Evolutionary conservation across 2,329 filamentous ascomycete genomes (phyloP), one percentile per base, ranked within the genome.

Genomic region (Ceratocystis lukuohia): DNA sequence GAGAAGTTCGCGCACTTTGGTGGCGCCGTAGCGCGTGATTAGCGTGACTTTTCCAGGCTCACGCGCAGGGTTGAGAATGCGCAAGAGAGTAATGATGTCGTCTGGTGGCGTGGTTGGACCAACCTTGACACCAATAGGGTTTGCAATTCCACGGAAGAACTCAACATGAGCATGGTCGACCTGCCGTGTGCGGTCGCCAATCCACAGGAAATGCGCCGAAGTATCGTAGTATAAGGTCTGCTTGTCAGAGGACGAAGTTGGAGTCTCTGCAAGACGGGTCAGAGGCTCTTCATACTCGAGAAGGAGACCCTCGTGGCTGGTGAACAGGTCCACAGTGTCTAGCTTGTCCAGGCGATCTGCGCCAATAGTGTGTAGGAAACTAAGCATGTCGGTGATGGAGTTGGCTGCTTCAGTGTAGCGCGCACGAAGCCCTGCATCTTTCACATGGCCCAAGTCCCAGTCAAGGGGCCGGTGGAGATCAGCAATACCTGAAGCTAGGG

Each of bases 151-250:
- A 59, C 94, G 88, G 82, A 97, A 96, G 80, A 95, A 99, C 77
- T 99, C 94, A 69, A 99, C 88, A 76, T 99, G 94, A 0, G 88
- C 93, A 71, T 93, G 90, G 73, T 94, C 88, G 59, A 96, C 84
- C 76, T 97, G 93, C 61, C 94, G 85, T 1, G 94, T 99, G 70
- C 94, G 89, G 76, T 99, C 94, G 65, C 94, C 94, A 71, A 99
- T 95, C 94, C 94, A 99, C 74, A 99, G 83, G 79, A 99, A 97
- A 75, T 99, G 94, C 0, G 91, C 90, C 3, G 91, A 96, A 0
- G 93, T 97, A 76, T 96, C 88, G 78, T 95, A 97, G 82, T 89
- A 62, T 57, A 70, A 68, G 3, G 70, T 65, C 15, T 37, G 53
- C 15, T 30, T 64, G n/a, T 71, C 75, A 62, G 78, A 50, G 73